A percentile compares a stretch with the other conserved stretches of the same genome.
phyloP scores from a whole-genome alignment of 1,284 basidiomycete genomes.

The Hemileia vastatrix region DNA sequence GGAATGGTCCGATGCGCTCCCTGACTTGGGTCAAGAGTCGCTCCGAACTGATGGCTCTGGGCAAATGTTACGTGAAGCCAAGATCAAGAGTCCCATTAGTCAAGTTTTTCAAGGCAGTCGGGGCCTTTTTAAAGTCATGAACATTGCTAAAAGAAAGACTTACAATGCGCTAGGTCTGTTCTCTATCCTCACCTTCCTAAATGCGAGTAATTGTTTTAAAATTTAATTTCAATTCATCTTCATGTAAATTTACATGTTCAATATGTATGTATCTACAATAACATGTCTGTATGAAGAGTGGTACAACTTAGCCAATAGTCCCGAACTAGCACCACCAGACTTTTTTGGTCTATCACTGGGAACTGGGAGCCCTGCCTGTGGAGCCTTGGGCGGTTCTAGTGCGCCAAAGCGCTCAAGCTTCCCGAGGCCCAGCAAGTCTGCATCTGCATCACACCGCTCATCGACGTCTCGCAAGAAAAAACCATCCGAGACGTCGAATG shows the following conservation, averaged over 20 bases:
- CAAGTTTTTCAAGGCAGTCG: conserved; percentile 77
- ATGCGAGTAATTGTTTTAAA: no score
- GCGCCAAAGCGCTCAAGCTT: no score
- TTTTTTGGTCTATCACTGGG: background rate
- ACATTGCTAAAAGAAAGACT: conserved; percentile 72
- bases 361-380: no score
- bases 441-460: no score
- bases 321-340: conserved; percentile 11
- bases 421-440: no score
- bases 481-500: no score
- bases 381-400: no score
- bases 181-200: background rate
- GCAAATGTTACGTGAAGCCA: conserved; percentile 50
- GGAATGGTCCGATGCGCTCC: conserved; percentile 73
- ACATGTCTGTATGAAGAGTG: conserved; percentile 7
- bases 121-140: conserved; percentile 80
- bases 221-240: no score
- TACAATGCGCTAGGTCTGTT: conserved; percentile 32
- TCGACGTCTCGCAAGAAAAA: no score
- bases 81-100: conserved; percentile 73
- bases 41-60: conserved; percentile 46
- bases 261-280: no score
- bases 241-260: no score
- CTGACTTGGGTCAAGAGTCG: conserved; percentile 55
- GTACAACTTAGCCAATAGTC: conserved; percentile 21